Base-by-base conservation (phyloP, 495 filamentous ascomycete species). In the Lophiotrema nucula region DNA sequence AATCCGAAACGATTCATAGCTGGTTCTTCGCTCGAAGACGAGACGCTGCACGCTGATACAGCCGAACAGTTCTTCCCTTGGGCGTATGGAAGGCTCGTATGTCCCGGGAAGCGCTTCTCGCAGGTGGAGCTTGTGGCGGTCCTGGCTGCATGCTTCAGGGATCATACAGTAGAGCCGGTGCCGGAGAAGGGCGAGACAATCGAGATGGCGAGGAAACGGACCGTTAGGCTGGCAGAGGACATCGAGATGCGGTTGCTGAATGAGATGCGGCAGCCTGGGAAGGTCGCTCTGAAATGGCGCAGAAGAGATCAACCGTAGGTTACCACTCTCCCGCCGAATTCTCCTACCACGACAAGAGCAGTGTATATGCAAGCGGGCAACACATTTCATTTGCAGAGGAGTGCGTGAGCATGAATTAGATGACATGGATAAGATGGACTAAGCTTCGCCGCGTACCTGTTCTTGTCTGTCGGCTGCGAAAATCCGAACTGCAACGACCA, bases 211-310 rank as follows among this genome's bases (percentile, higher is more conserved):
- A 59, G 47, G 38, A 22, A 23, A 37, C 53, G 64, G 35, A 46
- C 57, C 4, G 18, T 21, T 25, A 43, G 5, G 3, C 8, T 56
- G 13, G 58, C 61, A 37, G 19, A 22, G 13, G 47, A 57, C 47
- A 43, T 37, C 1, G 31, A 56, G 28, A 31, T 55, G 33, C 38
- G 21, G 12, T 38, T 71, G 24, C 43, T 69, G 12, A 13, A 56
- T 21, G 50, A 71, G 54, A 66, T 69, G 62, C 25, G 19, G 13
- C 27, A 65, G 6, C 64, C 67, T 16, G 48, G 53, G 42, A 56
- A 24, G 6, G 54, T 63, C 3, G 49, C 12, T 22, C 10, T 69
- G 39, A 33, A 26, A 18, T 66, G 58, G 65, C 16, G 10, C 19
- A 11, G 10, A 18, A 43, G 39, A 35, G 8, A 8, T 35, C 15